Evolutionary conservation across 495 filamentous ascomycete genomes (phyloP).

Genomic region (Aspergillus indologenus): DNA sequence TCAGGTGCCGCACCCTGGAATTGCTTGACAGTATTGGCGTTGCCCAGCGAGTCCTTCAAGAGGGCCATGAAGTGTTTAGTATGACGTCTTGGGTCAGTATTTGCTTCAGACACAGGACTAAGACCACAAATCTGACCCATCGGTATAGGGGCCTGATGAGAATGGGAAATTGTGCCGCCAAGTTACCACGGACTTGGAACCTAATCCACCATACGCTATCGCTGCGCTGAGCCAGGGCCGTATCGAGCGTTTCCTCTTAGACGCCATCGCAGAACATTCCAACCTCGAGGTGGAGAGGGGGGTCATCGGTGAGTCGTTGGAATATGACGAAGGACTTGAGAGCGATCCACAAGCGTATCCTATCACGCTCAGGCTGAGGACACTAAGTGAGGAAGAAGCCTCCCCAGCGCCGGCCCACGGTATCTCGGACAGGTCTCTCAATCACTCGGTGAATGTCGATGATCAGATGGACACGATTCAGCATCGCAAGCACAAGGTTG

Average conservation of each 20-base stretch:
- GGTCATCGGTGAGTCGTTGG: constrained; percentile 45
- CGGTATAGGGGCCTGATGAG: constrained; percentile 30
- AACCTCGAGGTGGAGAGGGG: constrained; percentile 49
- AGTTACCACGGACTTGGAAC: constrained; percentile 45
- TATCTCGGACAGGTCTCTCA: constrained; percentile 44
- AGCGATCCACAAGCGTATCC: constrained; percentile 51
- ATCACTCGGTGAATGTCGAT: constrained; percentile 50
- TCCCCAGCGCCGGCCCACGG: constrained; percentile 16
- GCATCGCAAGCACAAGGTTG: constrained; percentile 28
- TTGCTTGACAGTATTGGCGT: constrained; percentile 67
- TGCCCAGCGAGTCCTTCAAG: constrained; percentile 56
- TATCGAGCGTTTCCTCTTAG: constrained; percentile 55
- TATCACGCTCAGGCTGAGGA: constrained; percentile 46
- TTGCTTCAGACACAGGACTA: background rate
- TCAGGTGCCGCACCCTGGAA: constrained; percentile 57
- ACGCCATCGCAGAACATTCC: constrained; percentile 44
- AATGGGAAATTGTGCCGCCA: constrained; percentile 48
- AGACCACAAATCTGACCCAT: constrained; percentile 3
- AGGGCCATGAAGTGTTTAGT: constrained; percentile 52
- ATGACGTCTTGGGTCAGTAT: constrained; percentile 32
- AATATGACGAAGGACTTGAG: constrained; percentile 40
- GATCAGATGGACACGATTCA: constrained; percentile 55
- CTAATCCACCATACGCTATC: constrained; percentile 53
- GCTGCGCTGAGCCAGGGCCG: constrained; percentile 54
- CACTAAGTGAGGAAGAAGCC: constrained; percentile 44